Conservation (phyloP, 306 rosid species). For the Castanea mollissima region DNA sequence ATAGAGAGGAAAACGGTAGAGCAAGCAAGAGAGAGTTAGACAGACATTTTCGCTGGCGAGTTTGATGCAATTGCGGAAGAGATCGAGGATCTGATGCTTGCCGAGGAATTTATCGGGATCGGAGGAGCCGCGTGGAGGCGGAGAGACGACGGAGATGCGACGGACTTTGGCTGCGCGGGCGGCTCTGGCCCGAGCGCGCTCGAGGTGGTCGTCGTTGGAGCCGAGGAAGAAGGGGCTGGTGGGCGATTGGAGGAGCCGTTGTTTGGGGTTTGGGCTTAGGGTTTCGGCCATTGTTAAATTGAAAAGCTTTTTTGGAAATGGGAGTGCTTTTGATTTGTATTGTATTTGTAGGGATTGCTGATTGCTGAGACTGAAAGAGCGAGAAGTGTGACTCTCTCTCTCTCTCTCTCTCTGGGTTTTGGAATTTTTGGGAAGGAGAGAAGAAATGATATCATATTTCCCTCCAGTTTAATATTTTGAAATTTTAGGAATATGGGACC, state of each 20-base stretch:
- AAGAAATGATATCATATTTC: constrained; percentile 30
- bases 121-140: constrained; percentile 21
- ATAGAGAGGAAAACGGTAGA: neutral
- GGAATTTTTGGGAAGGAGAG: constrained; percentile 1
- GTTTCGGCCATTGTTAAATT: constrained; percentile 54
- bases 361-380: too few species aligned
- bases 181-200: constrained; percentile 88
- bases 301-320: neutral
- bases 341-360: too few species aligned
- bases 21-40: neutral
- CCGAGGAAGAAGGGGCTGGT: constrained; percentile 78
- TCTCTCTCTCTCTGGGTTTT: neutral
- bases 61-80: constrained; percentile 94
- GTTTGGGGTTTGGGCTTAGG: constrained; percentile 68
- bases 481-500: neutral
- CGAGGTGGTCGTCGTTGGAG: constrained; percentile 86
- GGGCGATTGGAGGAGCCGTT: constrained; percentile 73
- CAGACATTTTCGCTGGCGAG: constrained; percentile 94
- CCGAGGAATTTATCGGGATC: constrained; percentile 51
- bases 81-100: constrained; percentile 80
- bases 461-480: constrained; percentile 56
- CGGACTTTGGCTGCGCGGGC: constrained; percentile 90
- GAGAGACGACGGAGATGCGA: constrained; percentile 44
- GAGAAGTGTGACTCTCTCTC: neutral
- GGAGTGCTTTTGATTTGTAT: neutral